phyloP scores from a whole-genome alignment of 139 green algal species.

The Chlamydomonas eustigma region DNA sequence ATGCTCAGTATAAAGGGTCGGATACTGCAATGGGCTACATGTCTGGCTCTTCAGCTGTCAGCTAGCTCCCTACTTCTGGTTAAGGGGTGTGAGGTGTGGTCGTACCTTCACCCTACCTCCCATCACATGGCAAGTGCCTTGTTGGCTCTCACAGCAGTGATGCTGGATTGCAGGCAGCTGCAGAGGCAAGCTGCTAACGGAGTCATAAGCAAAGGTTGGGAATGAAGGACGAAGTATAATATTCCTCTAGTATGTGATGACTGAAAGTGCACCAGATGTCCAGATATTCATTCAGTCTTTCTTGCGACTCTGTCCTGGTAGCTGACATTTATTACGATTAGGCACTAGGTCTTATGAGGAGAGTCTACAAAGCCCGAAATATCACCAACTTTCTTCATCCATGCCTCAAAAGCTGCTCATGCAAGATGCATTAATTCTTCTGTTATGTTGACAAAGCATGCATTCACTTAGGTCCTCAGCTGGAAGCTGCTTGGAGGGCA shows the following conservation, averaged over 20 bases:
- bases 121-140: neutral
- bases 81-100: neutral
- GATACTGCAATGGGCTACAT: too few species aligned
- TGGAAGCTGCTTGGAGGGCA: constrained; percentile 30
- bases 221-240: neutral
- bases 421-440: neutral
- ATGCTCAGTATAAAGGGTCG: too few species aligned
- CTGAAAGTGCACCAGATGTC: neutral
- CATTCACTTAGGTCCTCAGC: neutral
- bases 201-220: neutral
- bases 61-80: neutral
- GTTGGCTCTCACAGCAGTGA: neutral
- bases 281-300: neutral
- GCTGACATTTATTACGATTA: neutral
- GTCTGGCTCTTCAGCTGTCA: neutral
- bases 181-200: constrained; percentile 4
- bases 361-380: neutral
- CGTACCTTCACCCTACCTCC: neutral
- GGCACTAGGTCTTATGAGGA: neutral
- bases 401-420: neutral
- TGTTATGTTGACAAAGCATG: neutral
- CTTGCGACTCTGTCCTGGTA: neutral
- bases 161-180: constrained; percentile 8
- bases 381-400: neutral
- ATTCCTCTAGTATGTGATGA: neutral